A percentile compares a stretch with the other conserved stretches of the same genome.
These are phyloP conservation scores for Meira miltonrushii DNA, from an alignment of 1,284 basidiomycete genomes.

Conservation along the genomic window DNA sequence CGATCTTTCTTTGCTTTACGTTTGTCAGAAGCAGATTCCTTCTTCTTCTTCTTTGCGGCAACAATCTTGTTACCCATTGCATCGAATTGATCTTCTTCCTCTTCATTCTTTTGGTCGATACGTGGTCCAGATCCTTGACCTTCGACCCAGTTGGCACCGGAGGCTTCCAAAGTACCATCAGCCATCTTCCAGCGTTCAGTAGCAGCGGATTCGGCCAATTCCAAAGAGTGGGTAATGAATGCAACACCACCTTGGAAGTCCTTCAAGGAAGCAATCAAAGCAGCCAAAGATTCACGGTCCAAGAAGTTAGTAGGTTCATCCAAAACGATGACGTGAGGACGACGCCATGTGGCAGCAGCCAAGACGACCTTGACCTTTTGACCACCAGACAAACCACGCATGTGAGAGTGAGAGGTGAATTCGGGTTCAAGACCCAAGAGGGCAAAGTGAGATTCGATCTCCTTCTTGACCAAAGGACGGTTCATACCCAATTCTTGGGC, in stretches of 20 bases:
- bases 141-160: constrained; percentile 77
- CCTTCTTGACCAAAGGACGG: constrained; percentile 50
- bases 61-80: constrained; percentile 46
- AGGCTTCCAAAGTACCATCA: constrained; percentile 41
- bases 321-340: constrained; percentile 51
- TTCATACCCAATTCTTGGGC: constrained; percentile 50
- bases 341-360: constrained; percentile 51
- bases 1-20: constrained; percentile 41
- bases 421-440: constrained; percentile 52
- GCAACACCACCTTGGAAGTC: constrained; percentile 50
- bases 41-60: constrained; percentile 38
- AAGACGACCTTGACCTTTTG: constrained; percentile 54
- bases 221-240: constrained; percentile 51
- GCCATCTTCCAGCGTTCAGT: constrained; percentile 51
- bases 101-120: constrained; percentile 45
- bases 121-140: constrained; percentile 61
- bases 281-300: constrained; percentile 53
- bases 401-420: constrained; percentile 53
- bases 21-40: constrained; percentile 27
- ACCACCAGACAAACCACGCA: constrained; percentile 53
- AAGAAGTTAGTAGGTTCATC: constrained; percentile 53
- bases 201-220: constrained; percentile 50
- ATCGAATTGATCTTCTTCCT: constrained; percentile 39
- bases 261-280: constrained; percentile 51
- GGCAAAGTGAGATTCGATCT: constrained; percentile 53